A percentile compares a stretch with the other conserved stretches of the same genome.
Evolutionary conservation across 768 basidiomycete species (phyloP).

Genomic region (Suillus variegatus): DNA sequence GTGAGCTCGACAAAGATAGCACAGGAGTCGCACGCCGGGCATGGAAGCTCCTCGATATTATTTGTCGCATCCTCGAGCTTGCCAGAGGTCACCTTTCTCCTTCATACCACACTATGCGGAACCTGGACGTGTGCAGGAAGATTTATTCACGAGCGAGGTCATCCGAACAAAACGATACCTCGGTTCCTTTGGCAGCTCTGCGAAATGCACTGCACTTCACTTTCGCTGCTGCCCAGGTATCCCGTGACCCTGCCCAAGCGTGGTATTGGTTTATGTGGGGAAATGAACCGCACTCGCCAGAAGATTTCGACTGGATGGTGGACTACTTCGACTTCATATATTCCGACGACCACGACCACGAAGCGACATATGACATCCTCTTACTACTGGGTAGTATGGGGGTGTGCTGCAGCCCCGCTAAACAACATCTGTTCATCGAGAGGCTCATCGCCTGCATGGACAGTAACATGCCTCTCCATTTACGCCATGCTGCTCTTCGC

Average conservation of each 20-base stretch:
- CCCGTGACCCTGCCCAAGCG: too few relatives aligned
- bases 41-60: too few relatives aligned
- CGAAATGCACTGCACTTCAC: not conserved
- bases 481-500: not conserved
- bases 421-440: not conserved
- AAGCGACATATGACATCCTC: not conserved
- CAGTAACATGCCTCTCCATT: not conserved
- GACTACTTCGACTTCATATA: not conserved
- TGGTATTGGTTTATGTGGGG: too few relatives aligned
- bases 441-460: not conserved
- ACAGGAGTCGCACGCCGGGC: too few relatives aligned
- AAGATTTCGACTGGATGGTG: not conserved
- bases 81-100: rapidly evolving
- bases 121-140: too few relatives aligned
- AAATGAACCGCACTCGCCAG: not conserved
- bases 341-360: not conserved
- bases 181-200: not conserved
- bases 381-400: not conserved
- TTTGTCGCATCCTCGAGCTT: not conserved
- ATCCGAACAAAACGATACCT: not conserved
- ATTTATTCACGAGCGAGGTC: not conserved
- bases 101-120: not conserved
- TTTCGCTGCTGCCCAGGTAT: not conserved
- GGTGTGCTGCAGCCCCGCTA: not conserved
- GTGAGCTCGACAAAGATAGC: too few relatives aligned